Evolutionary conservation across 345 rosid genomes (phyloP).

Genomic region (Gossypium sturtianum): DNA sequence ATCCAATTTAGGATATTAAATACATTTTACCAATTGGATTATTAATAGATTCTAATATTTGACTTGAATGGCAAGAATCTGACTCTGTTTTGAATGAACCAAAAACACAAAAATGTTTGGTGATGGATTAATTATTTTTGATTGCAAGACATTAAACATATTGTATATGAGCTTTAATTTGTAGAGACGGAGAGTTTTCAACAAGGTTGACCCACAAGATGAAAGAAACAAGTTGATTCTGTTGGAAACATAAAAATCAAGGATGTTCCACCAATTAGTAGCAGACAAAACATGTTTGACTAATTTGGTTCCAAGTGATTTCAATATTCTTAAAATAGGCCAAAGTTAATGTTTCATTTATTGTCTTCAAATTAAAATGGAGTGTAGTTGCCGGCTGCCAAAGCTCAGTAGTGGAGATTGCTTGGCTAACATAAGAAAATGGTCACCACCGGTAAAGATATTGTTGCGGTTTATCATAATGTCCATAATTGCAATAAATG

Average conservation of each 20-base stretch:
- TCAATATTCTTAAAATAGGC: background rate
- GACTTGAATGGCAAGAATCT: background rate
- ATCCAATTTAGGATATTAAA: background rate
- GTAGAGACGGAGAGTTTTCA: background rate
- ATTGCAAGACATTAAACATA: background rate
- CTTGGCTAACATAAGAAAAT: too few species aligned
- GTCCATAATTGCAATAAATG: too few species aligned
- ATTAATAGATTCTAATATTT: background rate
- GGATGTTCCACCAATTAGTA: slow-evolving; percentile 8
- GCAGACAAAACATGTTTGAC: slow-evolving; percentile 3
- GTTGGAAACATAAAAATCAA: slow-evolving; percentile 2
- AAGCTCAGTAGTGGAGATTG: background rate
- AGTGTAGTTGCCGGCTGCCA: background rate
- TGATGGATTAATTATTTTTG: background rate
- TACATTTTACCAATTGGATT: background rate
- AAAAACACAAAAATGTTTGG: background rate
- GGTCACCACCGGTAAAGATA: too few species aligned
- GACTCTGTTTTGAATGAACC: background rate
- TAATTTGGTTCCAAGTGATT: background rate
- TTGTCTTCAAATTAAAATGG: background rate
- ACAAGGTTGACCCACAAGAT: background rate
- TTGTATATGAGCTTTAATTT: background rate
- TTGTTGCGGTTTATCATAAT: too few species aligned
- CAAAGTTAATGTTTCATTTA: background rate
- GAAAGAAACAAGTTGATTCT: slow-evolving; percentile 6